Conservation (phyloP, 108 stramenopile species). For the Skeletonema menzelii region DNA sequence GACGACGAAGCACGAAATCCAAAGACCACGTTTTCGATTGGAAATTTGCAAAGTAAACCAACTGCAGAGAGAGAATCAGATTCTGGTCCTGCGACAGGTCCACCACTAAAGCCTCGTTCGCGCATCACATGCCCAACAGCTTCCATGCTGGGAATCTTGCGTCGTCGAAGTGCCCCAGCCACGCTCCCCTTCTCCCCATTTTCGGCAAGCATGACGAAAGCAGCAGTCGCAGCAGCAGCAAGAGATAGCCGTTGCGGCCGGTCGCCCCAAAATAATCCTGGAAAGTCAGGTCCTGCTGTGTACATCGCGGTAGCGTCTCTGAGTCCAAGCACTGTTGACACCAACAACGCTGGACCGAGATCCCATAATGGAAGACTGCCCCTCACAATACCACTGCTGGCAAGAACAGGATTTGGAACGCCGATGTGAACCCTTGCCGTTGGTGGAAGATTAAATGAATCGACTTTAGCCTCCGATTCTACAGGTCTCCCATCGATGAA, state of each 20-base stretch:
- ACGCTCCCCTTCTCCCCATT: conserved; percentile 85
- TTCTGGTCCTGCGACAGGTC: conserved; percentile 50
- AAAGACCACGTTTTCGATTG: conserved; percentile 72
- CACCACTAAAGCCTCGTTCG: conserved; percentile 51
- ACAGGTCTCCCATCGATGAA: conserved; percentile 82
- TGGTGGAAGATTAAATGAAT: conserved; percentile 75
- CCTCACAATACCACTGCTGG: conserved; percentile 70
- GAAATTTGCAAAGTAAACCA: conserved; percentile 69
- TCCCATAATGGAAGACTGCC: conserved; percentile 82
- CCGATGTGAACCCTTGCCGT: conserved; percentile 76
- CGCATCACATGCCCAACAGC: conserved; percentile 76
- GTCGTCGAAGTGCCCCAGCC: conserved; percentile 73
- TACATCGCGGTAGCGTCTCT: conserved; percentile 85
- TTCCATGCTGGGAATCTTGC: conserved; percentile 78
- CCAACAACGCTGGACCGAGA: conserved; percentile 68
- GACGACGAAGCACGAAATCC: conserved; percentile 71
- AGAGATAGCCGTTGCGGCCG: conserved; percentile 84
- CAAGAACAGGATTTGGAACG: conserved; percentile 76
- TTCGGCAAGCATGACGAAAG: conserved; percentile 78
- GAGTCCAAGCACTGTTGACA: conserved; percentile 67
- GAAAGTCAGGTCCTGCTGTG: conserved; percentile 80
- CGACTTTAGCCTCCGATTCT: conserved; percentile 79
- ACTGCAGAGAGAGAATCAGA: conserved; percentile 77
- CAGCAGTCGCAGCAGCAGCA: conserved; percentile 77
- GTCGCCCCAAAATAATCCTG: conserved; percentile 87